Base-by-base conservation (phyloP, 345 rosid genomes). In the Salix exigua region DNA sequence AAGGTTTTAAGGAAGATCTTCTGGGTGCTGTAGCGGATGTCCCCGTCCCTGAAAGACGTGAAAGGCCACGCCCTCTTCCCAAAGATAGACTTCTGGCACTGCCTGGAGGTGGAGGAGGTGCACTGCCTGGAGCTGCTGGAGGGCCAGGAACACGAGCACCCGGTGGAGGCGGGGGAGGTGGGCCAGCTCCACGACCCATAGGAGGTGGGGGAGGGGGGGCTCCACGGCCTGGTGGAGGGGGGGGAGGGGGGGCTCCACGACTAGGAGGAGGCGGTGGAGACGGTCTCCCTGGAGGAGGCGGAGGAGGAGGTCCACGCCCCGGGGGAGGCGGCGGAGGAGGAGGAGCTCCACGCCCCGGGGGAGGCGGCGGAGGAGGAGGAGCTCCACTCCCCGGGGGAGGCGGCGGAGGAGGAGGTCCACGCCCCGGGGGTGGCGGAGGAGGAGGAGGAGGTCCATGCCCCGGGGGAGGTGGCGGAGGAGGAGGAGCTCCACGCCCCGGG, bases 1-100 rank as follows among this genome's bases (percentile, higher is more conserved):
- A 73, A 76, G 99, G 99, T 88, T 96, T 96, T 80, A 96, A 85
- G 40, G 97, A 88, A 82, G 98, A 92, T 84, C 91, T 89, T 78
- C 86, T 86, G 12, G 86, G 85, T 78, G 92, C 90, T 76, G 82
- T n/a, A 55, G 82, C 83, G 65, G 77, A 50, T 21, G 85, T 66
- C 64, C 81, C 88, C 66, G 58, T 60, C 51, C 77, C 76, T 13
- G 75, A 48, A 78, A 87, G 82, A 64, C 91, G 90, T 60, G 86
- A 37, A 82, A 87, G 83, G 42, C 98, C 99, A 79, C 90, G 89
- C 64, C 97, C 96, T 83, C 95, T 90, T 78, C 91, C 96, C 2
- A 85, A 79, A 78, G 79, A 63, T 31, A 77, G 58, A 68, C 84
- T 84, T 79, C 73, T 78, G n/a, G 82, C 86, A 78, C 71, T 65